Evolutionary conservation across 2,329 filamentous ascomycete genomes (phyloP).

Genomic region (Colletotrichum filicis): DNA sequence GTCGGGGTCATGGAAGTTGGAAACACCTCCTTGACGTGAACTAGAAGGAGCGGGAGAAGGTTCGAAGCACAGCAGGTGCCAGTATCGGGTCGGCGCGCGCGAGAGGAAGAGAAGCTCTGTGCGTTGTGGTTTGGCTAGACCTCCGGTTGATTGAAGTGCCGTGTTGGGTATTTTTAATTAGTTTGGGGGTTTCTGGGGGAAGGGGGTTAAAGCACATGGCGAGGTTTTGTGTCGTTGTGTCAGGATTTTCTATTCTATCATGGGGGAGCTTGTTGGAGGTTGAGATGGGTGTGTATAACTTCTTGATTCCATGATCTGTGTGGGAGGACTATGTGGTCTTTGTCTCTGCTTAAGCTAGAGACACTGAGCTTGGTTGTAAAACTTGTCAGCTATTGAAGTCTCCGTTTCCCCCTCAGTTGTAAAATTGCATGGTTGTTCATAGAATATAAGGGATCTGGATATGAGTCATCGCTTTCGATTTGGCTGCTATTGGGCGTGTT

Average conservation of each 20-base stretch:
- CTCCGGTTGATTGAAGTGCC: neutral
- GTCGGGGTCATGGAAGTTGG: neutral
- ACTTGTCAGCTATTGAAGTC: neutral
- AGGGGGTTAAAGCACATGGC: neutral
- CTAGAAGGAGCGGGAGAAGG: neutral
- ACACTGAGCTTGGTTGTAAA: neutral
- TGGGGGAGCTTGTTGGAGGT: constrained; percentile 7
- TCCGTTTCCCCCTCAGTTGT: neutral
- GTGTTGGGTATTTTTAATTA: too few relatives aligned
- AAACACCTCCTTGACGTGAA: neutral
- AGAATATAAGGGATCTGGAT: neutral
- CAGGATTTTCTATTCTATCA: neutral
- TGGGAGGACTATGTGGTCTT: neutral
- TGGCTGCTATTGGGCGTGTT: too few relatives aligned
- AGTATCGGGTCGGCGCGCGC: constrained; percentile 8
- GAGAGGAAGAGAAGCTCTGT: neutral
- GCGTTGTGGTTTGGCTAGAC: neutral
- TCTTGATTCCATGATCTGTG: neutral
- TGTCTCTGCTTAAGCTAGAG: neutral
- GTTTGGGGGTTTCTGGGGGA: neutral
- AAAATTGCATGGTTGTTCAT: neutral
- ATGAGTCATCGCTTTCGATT: neutral
- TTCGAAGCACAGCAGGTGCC: neutral
- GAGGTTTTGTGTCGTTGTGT: constrained; percentile 7
- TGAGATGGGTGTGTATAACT: neutral